A percentile compares a stretch with the other conserved stretches of the same genome.
phyloP scores from a whole-genome alignment of 2,329 filamentous ascomycete species.

The Zasmidium cellare region DNA sequence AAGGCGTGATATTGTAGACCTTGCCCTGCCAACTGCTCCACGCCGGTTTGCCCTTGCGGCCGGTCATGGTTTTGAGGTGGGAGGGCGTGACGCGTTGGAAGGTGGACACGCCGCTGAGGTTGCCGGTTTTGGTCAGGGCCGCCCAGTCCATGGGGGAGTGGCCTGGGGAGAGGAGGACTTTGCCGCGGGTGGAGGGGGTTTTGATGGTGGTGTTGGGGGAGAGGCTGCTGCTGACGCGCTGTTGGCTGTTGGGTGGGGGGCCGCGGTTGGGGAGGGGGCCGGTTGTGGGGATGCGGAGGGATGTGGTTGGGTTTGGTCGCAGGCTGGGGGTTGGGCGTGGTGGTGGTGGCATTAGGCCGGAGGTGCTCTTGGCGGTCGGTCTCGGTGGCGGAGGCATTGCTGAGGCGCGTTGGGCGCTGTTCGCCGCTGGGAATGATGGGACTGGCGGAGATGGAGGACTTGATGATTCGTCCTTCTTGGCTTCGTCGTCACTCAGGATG shows the following conservation, averaged over 20 bases:
- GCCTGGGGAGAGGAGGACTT: slow-evolving; percentile 82
- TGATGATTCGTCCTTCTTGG: not conserved
- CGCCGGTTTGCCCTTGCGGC: slow-evolving; percentile 76
- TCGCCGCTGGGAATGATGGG: slow-evolving; percentile 46
- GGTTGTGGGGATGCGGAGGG: slow-evolving; percentile 43
- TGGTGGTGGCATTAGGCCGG: slow-evolving; percentile 33
- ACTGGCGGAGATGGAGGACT: slow-evolving; percentile 23
- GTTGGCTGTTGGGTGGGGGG: slow-evolving; percentile 39
- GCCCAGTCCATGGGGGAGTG: slow-evolving; percentile 98
- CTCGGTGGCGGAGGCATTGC: slow-evolving; percentile 36
- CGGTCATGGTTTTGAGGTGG: slow-evolving; percentile 75
- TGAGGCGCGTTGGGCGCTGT: slow-evolving; percentile 48
- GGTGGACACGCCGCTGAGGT: slow-evolving; percentile 52
- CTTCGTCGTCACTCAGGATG: slow-evolving; percentile 32
- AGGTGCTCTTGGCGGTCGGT: slow-evolving; percentile 14
- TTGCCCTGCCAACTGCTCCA: slow-evolving; percentile 89
- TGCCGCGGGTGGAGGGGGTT: slow-evolving; percentile 51
- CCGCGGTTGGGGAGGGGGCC: slow-evolving; percentile 53
- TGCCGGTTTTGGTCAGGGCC: slow-evolving; percentile 64
- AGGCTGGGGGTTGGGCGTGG: slow-evolving; percentile 17
- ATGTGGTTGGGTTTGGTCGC: slow-evolving; percentile 34
- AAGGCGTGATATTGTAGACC: slow-evolving; percentile 93
- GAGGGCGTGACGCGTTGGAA: slow-evolving; percentile 76
- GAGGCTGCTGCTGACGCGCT: slow-evolving; percentile 38
- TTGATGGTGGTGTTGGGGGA: slow-evolving; percentile 33